Base-by-base conservation (phyloP, 192 early-diverging fungal genomes). In the Linderina pennispora region DNA sequence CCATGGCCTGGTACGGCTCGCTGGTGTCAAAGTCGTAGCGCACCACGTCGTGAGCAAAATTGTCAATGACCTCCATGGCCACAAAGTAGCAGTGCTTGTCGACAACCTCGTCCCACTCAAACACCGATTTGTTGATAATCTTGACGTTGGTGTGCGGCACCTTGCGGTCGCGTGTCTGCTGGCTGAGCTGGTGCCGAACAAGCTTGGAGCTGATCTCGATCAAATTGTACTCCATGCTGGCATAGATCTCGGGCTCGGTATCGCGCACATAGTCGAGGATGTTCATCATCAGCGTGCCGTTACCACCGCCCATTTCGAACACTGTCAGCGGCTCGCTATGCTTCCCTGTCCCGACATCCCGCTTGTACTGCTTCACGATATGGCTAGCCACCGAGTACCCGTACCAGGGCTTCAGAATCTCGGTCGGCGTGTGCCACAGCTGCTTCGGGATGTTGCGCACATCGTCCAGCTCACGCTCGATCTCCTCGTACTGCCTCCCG, bases 381-480 rank as follows among this genome's bases (percentile, higher is more conserved):
- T 95, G 89, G 50, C 83, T 86, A 13, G 93, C 95, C 39, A 98
- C 63, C 13, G 95, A 84, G 53, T 86, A 85, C 1, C 92, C 95
- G 58, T 95, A 98, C 82, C 86, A 94, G 13, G 69, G 69, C 50
- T 90, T 90, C 54, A 98, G 93, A 18, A 98, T 62, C 58, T 98
- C 96, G 0, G 92, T 91, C 14, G 96, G 91, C 11, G 96, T 99
- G 68, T 99, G 96, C 96, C 96, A 99, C 19, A 99, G 79, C 67
- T 98, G 94, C 45, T 86, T 70, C 4, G 90, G 78, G 20, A 84
- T 75, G 46, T 78, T 79, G 48, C 91, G 81, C 8, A 86, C 75
- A 10, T 83, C 77, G 36, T 86, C 84, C 23, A 91, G 75, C 45
- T 82, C 73, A 39, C 83, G 77, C 64, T 91, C 86, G 53, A 97